These are phyloP conservation scores for Vitis labrusca DNA, from an alignment of 164 flowering plant species.

Conservation along the genomic window DNA sequence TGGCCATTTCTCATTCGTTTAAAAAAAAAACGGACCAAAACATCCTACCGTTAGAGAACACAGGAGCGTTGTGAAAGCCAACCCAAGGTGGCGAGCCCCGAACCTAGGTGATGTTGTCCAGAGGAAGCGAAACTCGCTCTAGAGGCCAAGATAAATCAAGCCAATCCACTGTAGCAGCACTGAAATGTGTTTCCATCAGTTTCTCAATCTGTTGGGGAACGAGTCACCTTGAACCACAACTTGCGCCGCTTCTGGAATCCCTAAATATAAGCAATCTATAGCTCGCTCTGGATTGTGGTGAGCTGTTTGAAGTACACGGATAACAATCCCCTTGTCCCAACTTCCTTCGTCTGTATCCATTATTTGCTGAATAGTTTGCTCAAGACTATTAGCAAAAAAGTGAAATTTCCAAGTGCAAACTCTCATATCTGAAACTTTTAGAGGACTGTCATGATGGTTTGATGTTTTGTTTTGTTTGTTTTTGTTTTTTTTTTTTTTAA, in stretches of 20 bases:
- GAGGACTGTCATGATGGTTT: no score
- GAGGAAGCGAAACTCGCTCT: no score
- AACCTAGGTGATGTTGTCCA: no score
- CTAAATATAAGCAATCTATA: constrained; percentile 90
- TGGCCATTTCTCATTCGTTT: fast-evolving
- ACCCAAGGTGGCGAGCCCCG: no score
- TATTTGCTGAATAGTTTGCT: constrained; percentile 77
- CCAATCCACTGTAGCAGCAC: constrained; percentile 54
- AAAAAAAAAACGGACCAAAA: no score
- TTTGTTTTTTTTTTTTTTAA: no score
- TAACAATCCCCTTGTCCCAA: constrained; percentile 91
- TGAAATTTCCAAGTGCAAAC: no score
- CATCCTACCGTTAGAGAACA: no score
- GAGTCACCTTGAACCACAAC: constrained; percentile 61
- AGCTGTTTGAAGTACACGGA: constrained; percentile 92
- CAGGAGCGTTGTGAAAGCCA: no score
- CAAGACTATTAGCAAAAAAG: constrained; percentile 58
- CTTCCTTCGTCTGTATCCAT: constrained; percentile 94
- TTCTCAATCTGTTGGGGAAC: constrained; percentile 35
- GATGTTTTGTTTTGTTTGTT: no score
- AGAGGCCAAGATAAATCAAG: no score
- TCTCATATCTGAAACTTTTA: no score
- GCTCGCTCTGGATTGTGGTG: constrained; percentile 97
- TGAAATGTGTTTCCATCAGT: constrained; percentile 56
- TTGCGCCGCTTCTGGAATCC: constrained; percentile 87